Conservation (phyloP, 2,329 filamentous ascomycete species). For the Fusarium luffae region DNA sequence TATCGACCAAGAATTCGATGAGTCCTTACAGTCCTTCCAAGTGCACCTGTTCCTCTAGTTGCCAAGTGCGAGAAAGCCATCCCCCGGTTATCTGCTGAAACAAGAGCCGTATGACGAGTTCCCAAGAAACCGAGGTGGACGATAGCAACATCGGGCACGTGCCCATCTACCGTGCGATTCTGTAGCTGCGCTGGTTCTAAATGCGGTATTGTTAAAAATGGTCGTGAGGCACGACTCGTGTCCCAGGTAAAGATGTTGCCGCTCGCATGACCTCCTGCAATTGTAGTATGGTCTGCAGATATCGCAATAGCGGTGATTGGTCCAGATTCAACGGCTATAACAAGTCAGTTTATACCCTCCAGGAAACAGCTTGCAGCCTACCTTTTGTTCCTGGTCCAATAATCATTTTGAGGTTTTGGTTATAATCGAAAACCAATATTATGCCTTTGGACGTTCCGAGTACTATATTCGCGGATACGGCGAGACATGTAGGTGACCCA, state of each 20-base stretch:
- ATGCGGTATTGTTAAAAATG: slow-evolving; percentile 88
- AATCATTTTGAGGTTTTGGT: slow-evolving; percentile 93
- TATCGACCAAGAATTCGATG: slow-evolving; percentile 92
- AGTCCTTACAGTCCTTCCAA: slow-evolving; percentile 88
- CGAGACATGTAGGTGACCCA: slow-evolving; percentile 88
- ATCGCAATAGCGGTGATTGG: slow-evolving; percentile 87
- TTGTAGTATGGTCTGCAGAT: slow-evolving; percentile 91
- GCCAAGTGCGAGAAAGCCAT: slow-evolving; percentile 99
- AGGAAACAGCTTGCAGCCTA: slow-evolving; percentile 50
- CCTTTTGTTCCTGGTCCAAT: slow-evolving; percentile 94
- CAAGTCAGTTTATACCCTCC: slow-evolving; percentile 45
- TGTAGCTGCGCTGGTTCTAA: slow-evolving; percentile 74
- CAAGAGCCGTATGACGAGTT: slow-evolving; percentile 90
- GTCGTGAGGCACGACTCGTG: slow-evolving; percentile 80
- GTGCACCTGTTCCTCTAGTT: slow-evolving; percentile 85
- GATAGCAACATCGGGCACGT: slow-evolving; percentile 80
- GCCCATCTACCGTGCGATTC: slow-evolving; percentile 79
- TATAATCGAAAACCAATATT: slow-evolving; percentile 96
- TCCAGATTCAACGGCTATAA: slow-evolving; percentile 85
- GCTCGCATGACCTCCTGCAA: slow-evolving; percentile 89
- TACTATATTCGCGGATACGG: slow-evolving; percentile 87
- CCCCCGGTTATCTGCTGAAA: slow-evolving; percentile 92
- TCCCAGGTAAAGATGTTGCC: slow-evolving; percentile 99
- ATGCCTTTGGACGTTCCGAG: slow-evolving; percentile 94
- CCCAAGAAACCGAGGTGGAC: slow-evolving; percentile 95